Base-by-base conservation (phyloP, 2,329 filamentous ascomycete genomes). In the Monilinia polystroma region DNA sequence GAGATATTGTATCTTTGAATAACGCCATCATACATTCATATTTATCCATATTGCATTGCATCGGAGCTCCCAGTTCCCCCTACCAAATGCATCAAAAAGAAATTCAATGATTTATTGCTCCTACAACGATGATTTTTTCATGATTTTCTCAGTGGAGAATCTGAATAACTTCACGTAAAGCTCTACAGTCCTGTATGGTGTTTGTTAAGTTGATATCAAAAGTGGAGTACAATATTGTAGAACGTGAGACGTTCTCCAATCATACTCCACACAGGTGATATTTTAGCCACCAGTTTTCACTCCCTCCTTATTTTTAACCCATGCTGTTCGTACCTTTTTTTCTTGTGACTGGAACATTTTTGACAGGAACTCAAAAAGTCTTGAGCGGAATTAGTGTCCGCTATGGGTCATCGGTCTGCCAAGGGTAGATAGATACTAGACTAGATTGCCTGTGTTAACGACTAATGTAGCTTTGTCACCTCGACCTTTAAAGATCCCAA, bases 371-470 rank as follows among this genome's bases (percentile, higher is more conserved):
- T n/a, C 29, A n/a, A 20, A 35, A 45, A 58, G 14, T 32, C 18
- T 49, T 10, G n/a, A 32, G 53, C 41, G 41, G 53, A 58, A 58
- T 58, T 51, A 58, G 53, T 57, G 53, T 47, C 41, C 52, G 52
- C 41, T 16, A 55, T 64, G 10, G 10, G 51, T 57, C 29, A 20
- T 57, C 12, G 29, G 8, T 8, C 12, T 23, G 32, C n/a, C 41
- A n/a, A 16, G 53, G 43, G 60, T 63, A 43, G n/a, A 57, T 57
- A 23, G 29, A 43, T 43, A 16, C 12, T 43, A 35, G 32, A 35
- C 20, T 14, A 16, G 20, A 64, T 64, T 60, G 57, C 29, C 32
- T 35, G 32, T 35, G 32, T 5, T 35, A 35, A 35, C 32, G 32
- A 43, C 41, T 43, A 43, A 16, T 16, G 11, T 23, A 60, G 23